These are phyloP conservation scores for Arthromyces matolae DNA, from an alignment of 768 basidiomycete species.

Conservation along the genomic window DNA sequence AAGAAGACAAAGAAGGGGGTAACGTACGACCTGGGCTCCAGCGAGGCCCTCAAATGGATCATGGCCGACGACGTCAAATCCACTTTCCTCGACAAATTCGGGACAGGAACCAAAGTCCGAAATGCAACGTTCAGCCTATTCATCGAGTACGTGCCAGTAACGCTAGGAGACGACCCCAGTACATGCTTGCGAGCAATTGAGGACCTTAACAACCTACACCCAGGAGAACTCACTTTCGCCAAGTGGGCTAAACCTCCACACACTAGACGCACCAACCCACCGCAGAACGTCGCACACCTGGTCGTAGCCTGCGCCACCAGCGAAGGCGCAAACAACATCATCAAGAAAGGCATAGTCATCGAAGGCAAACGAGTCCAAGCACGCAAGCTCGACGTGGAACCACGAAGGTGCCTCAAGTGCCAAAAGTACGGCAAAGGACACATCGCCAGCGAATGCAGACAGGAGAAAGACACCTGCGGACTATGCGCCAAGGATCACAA, in stretches of 20 bases:
- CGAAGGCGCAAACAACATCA: constrained; percentile 10
- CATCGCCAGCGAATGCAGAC: constrained; percentile 16
- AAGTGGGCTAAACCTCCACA: neutral
- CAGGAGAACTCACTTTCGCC: neutral
- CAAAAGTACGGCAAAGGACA: constrained; percentile 13
- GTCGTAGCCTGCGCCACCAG: neutral
- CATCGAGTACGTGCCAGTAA: neutral
- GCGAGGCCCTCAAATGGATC: neutral
- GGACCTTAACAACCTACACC: neutral
- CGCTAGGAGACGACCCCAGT: neutral
- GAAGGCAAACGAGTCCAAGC: constrained; percentile 12
- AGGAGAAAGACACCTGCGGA: constrained; percentile 10
- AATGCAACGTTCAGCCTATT: neutral
- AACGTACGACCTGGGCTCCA: neutral
- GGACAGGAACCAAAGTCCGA: neutral
- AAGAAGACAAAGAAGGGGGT: neutral
- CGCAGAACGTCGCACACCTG: constrained; percentile 2
- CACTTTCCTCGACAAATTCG: neutral
- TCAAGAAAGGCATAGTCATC: constrained; percentile 11
- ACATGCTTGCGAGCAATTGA: neutral
- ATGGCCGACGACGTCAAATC: neutral
- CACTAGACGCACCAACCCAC: neutral
- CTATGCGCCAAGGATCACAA: constrained; percentile 16
- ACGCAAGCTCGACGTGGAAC: constrained; percentile 16
- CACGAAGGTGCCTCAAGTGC: constrained; percentile 8